These are phyloP conservation scores for Colletotrichum sp. DNA, from an alignment of 2,329 filamentous ascomycete genomes.

Conservation along the genomic window DNA sequence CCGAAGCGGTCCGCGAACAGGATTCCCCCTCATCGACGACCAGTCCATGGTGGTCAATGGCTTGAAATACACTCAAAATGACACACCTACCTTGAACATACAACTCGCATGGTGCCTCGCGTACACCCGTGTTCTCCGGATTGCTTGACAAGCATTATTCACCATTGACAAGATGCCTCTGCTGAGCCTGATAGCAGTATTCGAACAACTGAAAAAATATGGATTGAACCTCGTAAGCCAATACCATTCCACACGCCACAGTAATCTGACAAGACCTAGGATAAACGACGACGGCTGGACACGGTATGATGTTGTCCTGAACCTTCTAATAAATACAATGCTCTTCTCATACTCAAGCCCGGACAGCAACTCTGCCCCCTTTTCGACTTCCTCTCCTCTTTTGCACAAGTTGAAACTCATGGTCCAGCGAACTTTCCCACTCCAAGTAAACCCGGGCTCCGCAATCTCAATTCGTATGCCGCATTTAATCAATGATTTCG, in stretches of 20 bases:
- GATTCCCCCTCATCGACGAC: neutral
- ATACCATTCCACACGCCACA: constrained; percentile 11
- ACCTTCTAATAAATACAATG: constrained; percentile 21
- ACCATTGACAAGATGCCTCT: neutral
- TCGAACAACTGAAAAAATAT: neutral
- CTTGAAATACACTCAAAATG: neutral
- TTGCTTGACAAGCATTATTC: neutral
- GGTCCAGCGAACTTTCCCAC: neutral
- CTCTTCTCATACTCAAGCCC: neutral
- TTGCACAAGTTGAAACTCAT: constrained; percentile 1
- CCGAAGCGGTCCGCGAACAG: neutral
- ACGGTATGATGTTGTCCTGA: neutral
- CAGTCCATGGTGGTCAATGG: neutral
- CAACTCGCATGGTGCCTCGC: neutral
- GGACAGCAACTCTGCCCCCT: neutral
- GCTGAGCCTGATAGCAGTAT: neutral
- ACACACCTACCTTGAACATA: neutral
- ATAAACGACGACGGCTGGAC: neutral
- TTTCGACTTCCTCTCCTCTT: constrained; percentile 8
- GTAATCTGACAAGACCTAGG: constrained; percentile 16
- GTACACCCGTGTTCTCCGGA: neutral
- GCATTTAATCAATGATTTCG: constrained; percentile 20
- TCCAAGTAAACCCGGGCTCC: constrained; percentile 11
- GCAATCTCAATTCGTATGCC: constrained; percentile 21
- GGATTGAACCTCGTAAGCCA: constrained; percentile 14